Base-by-base conservation (phyloP, 2,329 filamentous ascomycete genomes). In the Byssochlamys sp. region DNA sequence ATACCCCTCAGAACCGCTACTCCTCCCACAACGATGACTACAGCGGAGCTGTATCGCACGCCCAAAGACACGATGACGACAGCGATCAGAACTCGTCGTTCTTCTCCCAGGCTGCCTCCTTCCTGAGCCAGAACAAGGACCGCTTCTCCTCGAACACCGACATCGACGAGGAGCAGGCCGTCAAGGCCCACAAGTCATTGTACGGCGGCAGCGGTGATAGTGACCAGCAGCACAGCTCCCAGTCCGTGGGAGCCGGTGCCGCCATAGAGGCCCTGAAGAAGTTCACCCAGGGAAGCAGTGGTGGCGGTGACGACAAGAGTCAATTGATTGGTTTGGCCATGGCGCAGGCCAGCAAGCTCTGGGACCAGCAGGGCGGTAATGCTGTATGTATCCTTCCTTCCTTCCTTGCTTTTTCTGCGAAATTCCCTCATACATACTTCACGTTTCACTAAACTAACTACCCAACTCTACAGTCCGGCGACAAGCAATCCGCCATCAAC, bases 311-410 rank as follows among this genome's bases (percentile, higher is more conserved):
- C 52, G 83, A 84, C 64, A 86, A 95, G 80, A 90, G 87, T 71
- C 83, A 87, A 60, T 90, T 96, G 68, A 82, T 96, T 61, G 89
- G 87, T 3, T 78, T 95, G 71, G 91, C 91, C 50, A 91, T 96
- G 89, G 84, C 82, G 7, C 88, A 96, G 77, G 91, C 90, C 33
- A 86, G 86, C 67, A 91, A 91, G 80, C 78, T 91, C 60, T 86
- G 84, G 70, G 82, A 86, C 64, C 71, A 85, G 73, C 83, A 86
- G 11, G 72, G 78, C 66, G 84, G 83, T 24, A 82, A 81, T 63
- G 79, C 79, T 59, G 78, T 81, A 64, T 67, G 77, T 73, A 59
- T 31, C 12, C 50, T 56, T 26, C 25, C 24, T 26, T n/a, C 5
- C 29, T 39, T 53, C 58, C 24, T 51, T 56, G 56, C 53, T 52